Evolutionary conservation across 495 filamentous ascomycete genomes (phyloP).

Genomic region (Penicillium odoratum): DNA sequence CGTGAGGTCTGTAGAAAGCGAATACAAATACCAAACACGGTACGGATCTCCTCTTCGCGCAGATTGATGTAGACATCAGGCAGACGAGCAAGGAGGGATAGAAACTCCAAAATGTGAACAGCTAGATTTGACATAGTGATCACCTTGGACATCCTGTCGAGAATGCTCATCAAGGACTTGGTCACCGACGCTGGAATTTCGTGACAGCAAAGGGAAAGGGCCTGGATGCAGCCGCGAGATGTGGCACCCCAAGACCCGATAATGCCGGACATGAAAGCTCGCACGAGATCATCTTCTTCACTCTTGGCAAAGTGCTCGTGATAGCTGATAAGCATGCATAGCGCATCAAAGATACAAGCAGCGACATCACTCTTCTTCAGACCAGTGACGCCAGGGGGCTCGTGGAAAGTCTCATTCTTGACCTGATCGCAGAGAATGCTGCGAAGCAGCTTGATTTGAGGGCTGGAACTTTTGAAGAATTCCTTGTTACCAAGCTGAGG

Average conservation of each 20-base stretch:
- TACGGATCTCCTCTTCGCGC: constrained; percentile 82
- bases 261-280: constrained; percentile 78
- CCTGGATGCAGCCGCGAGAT: constrained; percentile 90
- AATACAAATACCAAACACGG: constrained; percentile 91
- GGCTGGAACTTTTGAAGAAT: constrained; percentile 70
- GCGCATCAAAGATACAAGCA: constrained; percentile 79
- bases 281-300: constrained; percentile 86
- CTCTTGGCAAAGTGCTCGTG: constrained; percentile 78
- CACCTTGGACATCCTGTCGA: constrained; percentile 90
- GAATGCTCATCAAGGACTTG: constrained; percentile 76
- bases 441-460: constrained; percentile 75
- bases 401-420: constrained; percentile 68
- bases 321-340: constrained; percentile 85
- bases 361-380: constrained; percentile 86
- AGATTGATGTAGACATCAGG: constrained; percentile 86
- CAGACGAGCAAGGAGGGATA: constrained; percentile 80
- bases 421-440: constrained; percentile 79
- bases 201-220: constrained; percentile 88
- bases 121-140: constrained; percentile 90
- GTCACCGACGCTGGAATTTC: constrained; percentile 82
- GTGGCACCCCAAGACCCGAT: constrained; percentile 79
- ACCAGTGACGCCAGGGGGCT: constrained; percentile 70
- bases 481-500: constrained; percentile 86
- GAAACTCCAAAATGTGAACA: constrained; percentile 91
- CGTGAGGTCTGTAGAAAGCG: constrained; percentile 80